These are phyloP conservation scores for Aspergillus felis DNA, from an alignment of 2,329 filamentous ascomycete genomes.

Conservation along the genomic window DNA sequence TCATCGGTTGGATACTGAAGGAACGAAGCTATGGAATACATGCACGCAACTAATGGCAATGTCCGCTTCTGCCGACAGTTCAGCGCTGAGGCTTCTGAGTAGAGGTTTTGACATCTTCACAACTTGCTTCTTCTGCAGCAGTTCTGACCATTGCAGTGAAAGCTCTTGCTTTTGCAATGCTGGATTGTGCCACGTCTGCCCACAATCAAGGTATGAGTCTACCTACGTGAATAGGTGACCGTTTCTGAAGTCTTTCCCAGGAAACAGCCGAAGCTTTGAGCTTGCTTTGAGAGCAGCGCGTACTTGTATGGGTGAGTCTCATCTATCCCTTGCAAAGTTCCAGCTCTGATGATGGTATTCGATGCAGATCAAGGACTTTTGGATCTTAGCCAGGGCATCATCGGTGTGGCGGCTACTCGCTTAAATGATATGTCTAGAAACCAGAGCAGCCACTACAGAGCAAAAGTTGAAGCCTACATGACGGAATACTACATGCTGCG, in stretches of 20 bases:
- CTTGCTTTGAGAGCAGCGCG: conserved; percentile 64
- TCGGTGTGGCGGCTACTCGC: conserved; percentile 63
- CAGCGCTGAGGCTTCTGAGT: conserved; percentile 9
- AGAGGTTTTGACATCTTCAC: conserved; percentile 15
- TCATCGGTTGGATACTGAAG: conserved; percentile 26
- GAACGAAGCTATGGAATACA: conserved; percentile 37
- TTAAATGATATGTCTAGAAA: conserved; percentile 32
- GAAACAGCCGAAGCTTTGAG: conserved; percentile 58
- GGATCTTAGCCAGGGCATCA: conserved; percentile 55
- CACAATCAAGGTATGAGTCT: conserved; percentile 10
- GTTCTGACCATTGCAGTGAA: conserved; percentile 33
- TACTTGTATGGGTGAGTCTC: conserved; percentile 55
- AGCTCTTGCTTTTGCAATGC: conserved; percentile 62
- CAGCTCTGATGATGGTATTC: not conserved
- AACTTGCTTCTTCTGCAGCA: not conserved
- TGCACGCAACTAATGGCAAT: conserved; percentile 22
- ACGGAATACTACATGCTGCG: conserved; percentile 64
- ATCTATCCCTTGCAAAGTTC: not conserved
- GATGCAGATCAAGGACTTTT: conserved; percentile 50
- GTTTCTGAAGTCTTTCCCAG: conserved; percentile 13
- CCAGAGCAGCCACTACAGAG: conserved; percentile 6
- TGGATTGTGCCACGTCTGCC: conserved; percentile 51
- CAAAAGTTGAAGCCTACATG: conserved; percentile 16
- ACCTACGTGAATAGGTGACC: not conserved
- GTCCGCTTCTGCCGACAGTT: conserved; percentile 3